Evolutionary conservation across 306 rosid genomes (phyloP), one percentile per base, ranked within the genome.

Genomic region (Abrus pulchellus): DNA sequence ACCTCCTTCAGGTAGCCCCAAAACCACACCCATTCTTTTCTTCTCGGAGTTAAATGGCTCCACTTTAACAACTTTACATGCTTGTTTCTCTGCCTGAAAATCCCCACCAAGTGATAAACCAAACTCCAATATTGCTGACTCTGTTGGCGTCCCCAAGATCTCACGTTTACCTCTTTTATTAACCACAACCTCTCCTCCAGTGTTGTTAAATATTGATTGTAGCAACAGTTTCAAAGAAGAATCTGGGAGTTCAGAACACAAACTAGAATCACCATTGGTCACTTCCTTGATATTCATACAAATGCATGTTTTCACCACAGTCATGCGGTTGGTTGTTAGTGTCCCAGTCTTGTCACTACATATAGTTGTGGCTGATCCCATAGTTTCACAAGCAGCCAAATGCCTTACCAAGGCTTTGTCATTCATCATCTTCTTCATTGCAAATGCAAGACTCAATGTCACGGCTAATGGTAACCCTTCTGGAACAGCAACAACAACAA

Each of bases 381-480:
- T 95, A 0, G 97, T 95, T 83, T 95, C 99, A 54, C 97, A 95
- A 49, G 99, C 98, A 6, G 99, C 99, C 38, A 95, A 89, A 77
- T 95, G 88, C 30, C 99, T 89, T 9, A 95, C 99, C 29, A 95
- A 90, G 4, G 99, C 99, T 69, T 90, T 95, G 34, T 95, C 98
- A 68, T 95, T 93, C 99, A 95, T 95, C 99, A 95, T 95, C 68
- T 93, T 91, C 82, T 95, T 91, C 98, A 95, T 95, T 59, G 99
- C 98, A 72, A 95, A 95, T 10, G 98, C 99, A 85, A 95, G 99
- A 27, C 99, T 95, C 74, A 95, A 77, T 50, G 97, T 95, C 73
- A 95, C 97, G 41, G 99, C 97, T 77, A 95, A 78, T 12, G 99
- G 99, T 47, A 95, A 66, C 77, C 99, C 98, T 49, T 95, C 99